Evolutionary conservation across 805 yeast species (phyloP), one percentile per base, ranked within the genome.

Genomic region (Pichia ethanolica): DNA sequence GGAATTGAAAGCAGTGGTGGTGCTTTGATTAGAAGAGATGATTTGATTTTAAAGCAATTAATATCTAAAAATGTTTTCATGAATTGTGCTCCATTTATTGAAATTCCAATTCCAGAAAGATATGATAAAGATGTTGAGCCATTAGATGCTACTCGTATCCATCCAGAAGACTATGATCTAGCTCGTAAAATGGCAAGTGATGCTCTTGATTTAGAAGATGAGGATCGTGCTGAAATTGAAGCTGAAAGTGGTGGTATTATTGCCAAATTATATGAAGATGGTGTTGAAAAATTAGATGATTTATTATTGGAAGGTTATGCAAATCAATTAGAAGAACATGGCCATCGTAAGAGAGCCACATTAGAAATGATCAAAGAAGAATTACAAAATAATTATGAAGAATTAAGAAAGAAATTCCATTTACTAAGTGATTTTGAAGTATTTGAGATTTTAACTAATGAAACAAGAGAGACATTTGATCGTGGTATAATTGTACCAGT

Each of bases 151-250:
- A 93, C 99, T 0, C 79, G 99, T 70, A 89, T 93, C 43, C 99
- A 93, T 60, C 98, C 98, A 7, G 98, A 93, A 67, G 99, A 93
- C 69, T 93, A 93, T 65, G 96, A 88, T 55, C 74, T 93, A 57
- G 98, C 97, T 4, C 80, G 93, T 45, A 93, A 93, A 65, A 93
- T 93, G 90, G 98, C 97, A 7, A 93, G 96, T 1, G 99, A 93
- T 71, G 98, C 99, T 2, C 75, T 93, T 56, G 99, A 91, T 64
- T 77, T 90, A 55, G 97, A 89, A 59, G 99, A 95, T 60, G 98
- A 91, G 66, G 96, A 89, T 56, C 88, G 61, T 43, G 62, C 58
- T 35, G 68, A 61, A 42, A 95, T 89, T 62, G 98, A 93, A 63
- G 90, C 84, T 49, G 76, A 73, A 45, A 84, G 82, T 53, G 86